Conservation (phyloP, 345 rosid species). For the Cardamine resedifolia region DNA sequence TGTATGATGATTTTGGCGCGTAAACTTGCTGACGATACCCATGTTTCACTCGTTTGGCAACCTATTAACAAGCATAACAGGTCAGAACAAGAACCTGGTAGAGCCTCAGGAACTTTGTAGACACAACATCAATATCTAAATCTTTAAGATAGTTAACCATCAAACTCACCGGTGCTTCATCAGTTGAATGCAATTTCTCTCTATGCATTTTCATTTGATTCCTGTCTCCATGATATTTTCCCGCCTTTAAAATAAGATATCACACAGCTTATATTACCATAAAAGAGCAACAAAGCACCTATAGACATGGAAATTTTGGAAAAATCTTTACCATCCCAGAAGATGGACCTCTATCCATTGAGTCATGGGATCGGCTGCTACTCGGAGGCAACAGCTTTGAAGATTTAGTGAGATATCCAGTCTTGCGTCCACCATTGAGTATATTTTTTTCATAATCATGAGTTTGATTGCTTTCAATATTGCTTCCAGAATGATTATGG, state of each 20-base stretch:
- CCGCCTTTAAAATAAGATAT: slow-evolving; percentile 44
- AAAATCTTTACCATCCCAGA: slow-evolving; percentile 49
- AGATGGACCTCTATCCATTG: slow-evolving; percentile 48
- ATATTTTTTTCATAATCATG: slow-evolving; percentile 37
- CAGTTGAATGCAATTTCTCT: slow-evolving; percentile 37
- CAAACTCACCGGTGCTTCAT: slow-evolving; percentile 52
- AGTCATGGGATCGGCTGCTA: slow-evolving; percentile 41
- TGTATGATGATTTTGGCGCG: slow-evolving; percentile 43
- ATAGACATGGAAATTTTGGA: not conserved
- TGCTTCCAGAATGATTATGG: slow-evolving; percentile 40
- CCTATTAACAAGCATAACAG: slow-evolving; percentile 40
- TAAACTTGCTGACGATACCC: slow-evolving; percentile 45
- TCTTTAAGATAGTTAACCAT: slow-evolving; percentile 5
- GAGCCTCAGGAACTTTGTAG: not conserved
- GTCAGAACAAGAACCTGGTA: slow-evolving; percentile 23
- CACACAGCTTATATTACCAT: slow-evolving; percentile 1
- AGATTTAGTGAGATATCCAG: slow-evolving; percentile 45
- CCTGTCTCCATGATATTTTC: slow-evolving; percentile 41
- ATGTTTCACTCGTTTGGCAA: slow-evolving; percentile 41
- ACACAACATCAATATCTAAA: not conserved
- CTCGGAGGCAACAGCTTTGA: slow-evolving; percentile 43
- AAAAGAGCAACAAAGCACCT: not conserved
- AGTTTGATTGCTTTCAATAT: slow-evolving; percentile 35
- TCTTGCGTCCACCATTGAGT: slow-evolving; percentile 40
- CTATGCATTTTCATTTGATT: slow-evolving; percentile 37